Evolutionary conservation across 73 alveolate species (phyloP), one percentile per base, ranked within the genome.

Genomic region (Paramecium pentaurelia): DNA sequence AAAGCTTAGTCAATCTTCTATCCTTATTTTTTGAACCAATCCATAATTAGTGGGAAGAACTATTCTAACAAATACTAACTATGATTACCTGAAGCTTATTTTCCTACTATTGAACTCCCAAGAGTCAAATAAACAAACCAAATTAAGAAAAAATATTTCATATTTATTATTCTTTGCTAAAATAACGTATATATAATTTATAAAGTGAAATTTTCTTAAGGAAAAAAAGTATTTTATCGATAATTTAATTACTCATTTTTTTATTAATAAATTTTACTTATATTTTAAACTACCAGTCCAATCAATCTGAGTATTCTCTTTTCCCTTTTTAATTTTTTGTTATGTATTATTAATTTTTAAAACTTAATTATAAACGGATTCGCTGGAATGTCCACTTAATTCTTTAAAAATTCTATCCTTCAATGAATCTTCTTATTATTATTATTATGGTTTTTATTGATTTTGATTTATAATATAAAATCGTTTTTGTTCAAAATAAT

Each of bases 321-420:
- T 75, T 10, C 60, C 88, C n/a, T 75, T 75, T 18, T 38, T 75
- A 1, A 75, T 25, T 75, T 75, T 75, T 75, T 42, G 38, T 75
- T 75, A 12, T 11, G 34, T 44, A 20, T 8, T 80, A 49, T 80
- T 80, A 2, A 27, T 44, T 80, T 80, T 80, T 27, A 80, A 47
- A n/a, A 80, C 91, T 47, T 80, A 80, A 47, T 47, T 80, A 80
- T 80, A 80, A 38, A 80, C 91, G 16, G 91, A 80, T 25, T 80
- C 91, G 4, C 77, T 44, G 11, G 91, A 42, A 80, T 80, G 91
- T 27, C 75, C 44, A 49, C 91, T 32, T 47, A 80, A 49, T 49
- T 80, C 91, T 45, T 80, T 80, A 36, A 80, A 80, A n/a, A 80
- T 80, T 14, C 91, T 34, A 14, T 80, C 91, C 27, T 80, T 80